Percentiles rank a stretch among this genome's conserved stretches.
Conservation (phyloP, 2,329 filamentous ascomycete species). For the Penicillium psychrosexuale region DNA sequence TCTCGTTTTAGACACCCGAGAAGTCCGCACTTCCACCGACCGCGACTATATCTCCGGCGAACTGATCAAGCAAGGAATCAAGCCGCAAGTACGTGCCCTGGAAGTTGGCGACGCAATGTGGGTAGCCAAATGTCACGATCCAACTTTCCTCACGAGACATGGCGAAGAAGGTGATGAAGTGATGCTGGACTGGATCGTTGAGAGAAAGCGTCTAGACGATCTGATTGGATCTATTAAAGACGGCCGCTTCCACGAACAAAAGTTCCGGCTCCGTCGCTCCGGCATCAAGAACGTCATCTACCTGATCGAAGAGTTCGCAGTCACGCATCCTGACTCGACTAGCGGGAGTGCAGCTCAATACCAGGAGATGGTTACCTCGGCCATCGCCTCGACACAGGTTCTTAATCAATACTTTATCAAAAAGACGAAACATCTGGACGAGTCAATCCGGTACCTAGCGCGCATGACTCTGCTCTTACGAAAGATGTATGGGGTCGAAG, state of each 20-base stretch:
- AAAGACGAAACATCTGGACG: slow-evolving; percentile 70
- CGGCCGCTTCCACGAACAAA: slow-evolving; percentile 78
- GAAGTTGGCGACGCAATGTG: slow-evolving; percentile 75
- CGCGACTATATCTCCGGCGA: slow-evolving; percentile 74
- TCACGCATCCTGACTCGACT: slow-evolving; percentile 53
- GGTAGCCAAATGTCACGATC: slow-evolving; percentile 69
- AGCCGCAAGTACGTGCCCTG: slow-evolving; percentile 64
- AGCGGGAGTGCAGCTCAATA: slow-evolving; percentile 48
- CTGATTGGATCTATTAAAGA: slow-evolving; percentile 78
- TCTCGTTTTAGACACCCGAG: slow-evolving; percentile 70
- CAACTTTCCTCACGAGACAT: slow-evolving; percentile 52
- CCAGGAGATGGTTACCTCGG: slow-evolving; percentile 66
- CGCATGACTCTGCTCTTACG: slow-evolving; percentile 68
- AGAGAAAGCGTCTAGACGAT: slow-evolving; percentile 77
- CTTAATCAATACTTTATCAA: slow-evolving; percentile 78
- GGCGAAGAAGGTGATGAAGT: slow-evolving; percentile 63
- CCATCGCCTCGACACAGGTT: slow-evolving; percentile 73
- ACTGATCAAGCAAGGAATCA: slow-evolving; percentile 63
- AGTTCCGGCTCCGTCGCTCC: slow-evolving; percentile 70
- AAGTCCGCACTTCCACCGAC: slow-evolving; percentile 69
- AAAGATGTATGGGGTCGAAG: slow-evolving; percentile 52
- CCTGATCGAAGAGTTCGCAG: slow-evolving; percentile 68
- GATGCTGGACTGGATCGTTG: slow-evolving; percentile 75
- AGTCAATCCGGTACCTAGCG: slow-evolving; percentile 72
- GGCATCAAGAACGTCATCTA: slow-evolving; percentile 76